phyloP scores from a whole-genome alignment of 257 asterid genomes.

The Solanum dulcamara region DNA sequence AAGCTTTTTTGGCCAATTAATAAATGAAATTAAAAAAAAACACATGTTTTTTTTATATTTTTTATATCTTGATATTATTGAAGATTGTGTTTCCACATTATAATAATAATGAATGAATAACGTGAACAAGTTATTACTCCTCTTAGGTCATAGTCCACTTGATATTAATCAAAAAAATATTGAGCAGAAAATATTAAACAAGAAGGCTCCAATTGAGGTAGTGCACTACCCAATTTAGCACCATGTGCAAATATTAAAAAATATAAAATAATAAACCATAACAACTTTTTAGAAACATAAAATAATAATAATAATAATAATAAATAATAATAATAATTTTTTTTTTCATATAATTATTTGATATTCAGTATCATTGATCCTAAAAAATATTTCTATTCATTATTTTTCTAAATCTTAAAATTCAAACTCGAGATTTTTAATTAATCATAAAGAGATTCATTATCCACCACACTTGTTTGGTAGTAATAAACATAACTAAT shows the following conservation, averaged over 20 bases:
- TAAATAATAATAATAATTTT: not conserved
- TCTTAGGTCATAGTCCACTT: not conserved
- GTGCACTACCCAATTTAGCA: too few species aligned
- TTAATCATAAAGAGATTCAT: not conserved
- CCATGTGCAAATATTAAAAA: not conserved
- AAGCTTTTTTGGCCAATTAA: not conserved
- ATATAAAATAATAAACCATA: not conserved
- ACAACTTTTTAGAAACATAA: not conserved
- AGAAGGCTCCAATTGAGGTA: not conserved
- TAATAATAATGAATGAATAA: not conserved
- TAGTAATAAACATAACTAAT: not conserved
- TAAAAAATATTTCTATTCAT: not conserved
- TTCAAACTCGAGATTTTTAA: not conserved
- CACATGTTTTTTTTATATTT: too few species aligned
- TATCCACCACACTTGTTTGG: not conserved
- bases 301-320: not conserved
- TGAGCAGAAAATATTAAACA: not conserved
- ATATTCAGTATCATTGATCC: not conserved
- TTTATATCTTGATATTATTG: not conserved
- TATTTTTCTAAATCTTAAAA: too few species aligned
- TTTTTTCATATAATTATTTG: not conserved
- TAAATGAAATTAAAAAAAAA: not conserved
- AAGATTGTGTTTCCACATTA: not conserved
- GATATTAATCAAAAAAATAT: not conserved
- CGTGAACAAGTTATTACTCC: not conserved